phyloP scores from a whole-genome alignment of 2,329 filamentous ascomycete species.

The Ascochyta rabiei region DNA sequence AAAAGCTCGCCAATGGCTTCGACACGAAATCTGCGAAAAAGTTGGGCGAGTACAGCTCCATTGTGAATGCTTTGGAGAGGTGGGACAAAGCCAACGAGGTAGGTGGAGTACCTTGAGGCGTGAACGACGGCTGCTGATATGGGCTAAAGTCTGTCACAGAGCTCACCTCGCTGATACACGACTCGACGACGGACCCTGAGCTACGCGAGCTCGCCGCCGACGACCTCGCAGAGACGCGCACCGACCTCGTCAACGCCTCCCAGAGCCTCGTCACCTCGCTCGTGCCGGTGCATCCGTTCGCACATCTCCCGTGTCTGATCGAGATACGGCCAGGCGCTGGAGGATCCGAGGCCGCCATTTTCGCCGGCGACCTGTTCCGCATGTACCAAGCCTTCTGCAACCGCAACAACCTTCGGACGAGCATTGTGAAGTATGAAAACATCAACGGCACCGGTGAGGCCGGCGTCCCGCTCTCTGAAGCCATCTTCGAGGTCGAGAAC shows the following conservation, averaged over 20 bases:
- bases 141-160: slow-evolving; percentile 63
- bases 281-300: slow-evolving; percentile 88
- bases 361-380: slow-evolving; percentile 81
- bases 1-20: slow-evolving; percentile 60
- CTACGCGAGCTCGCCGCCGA: slow-evolving; percentile 65
- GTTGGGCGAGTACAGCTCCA: slow-evolving; percentile 60
- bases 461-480: slow-evolving; percentile 79
- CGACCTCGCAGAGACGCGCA: slow-evolving; percentile 72
- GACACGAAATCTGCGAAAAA: slow-evolving; percentile 63
- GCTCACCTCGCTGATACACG: slow-evolving; percentile 76
- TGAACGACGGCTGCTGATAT: slow-evolving; percentile 26
- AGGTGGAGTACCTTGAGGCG: slow-evolving; percentile 16
- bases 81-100: slow-evolving; percentile 66
- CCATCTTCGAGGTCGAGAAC: slow-evolving; percentile 80
- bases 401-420: slow-evolving; percentile 68
- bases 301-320: slow-evolving; percentile 84
- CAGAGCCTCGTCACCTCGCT: slow-evolving; percentile 75
- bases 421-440: slow-evolving; percentile 79
- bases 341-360: slow-evolving; percentile 88
- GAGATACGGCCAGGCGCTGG: slow-evolving; percentile 93
- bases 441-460: slow-evolving; percentile 66
- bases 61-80: slow-evolving; percentile 59
- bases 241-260: slow-evolving; percentile 67
- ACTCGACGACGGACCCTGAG: slow-evolving; percentile 65
- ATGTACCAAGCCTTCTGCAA: slow-evolving; percentile 89